A percentile compares a stretch with the other conserved stretches of the same genome.
Evolutionary conservation across 257 asterid species (phyloP).

Genomic region (Rubia yunnanensis): DNA sequence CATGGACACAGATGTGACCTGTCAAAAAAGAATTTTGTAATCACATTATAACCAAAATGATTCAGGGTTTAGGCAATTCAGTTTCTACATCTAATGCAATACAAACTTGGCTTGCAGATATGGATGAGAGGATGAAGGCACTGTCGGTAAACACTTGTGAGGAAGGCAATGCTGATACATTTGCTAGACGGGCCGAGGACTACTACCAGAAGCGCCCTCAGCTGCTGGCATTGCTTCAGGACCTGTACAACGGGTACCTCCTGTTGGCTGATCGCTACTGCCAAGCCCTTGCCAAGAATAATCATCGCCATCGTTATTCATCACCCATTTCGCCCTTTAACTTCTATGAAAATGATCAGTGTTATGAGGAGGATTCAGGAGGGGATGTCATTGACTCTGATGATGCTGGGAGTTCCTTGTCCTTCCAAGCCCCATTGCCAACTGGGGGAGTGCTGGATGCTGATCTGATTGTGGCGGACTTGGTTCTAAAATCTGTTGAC

Average conservation of each 20-base stretch:
- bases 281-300: conserved; percentile 60
- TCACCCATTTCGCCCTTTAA: conserved; percentile 37
- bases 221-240: conserved; percentile 59
- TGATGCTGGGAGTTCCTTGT: conserved; percentile 66
- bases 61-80: background rate
- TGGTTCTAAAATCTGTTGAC: conserved; percentile 63
- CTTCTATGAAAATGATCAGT: conserved; percentile 22
- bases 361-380: conserved; percentile 26
- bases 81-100: conserved; percentile 3
- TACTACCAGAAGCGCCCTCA: conserved; percentile 88
- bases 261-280: conserved; percentile 78
- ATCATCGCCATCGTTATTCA: conserved; percentile 32
- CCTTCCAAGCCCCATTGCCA: conserved; percentile 44
- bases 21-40: background rate
- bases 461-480: conserved; percentile 56
- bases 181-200: conserved; percentile 62
- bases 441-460: conserved; percentile 20
- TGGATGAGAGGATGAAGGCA: conserved; percentile 76
- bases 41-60: background rate
- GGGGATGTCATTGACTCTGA: conserved; percentile 62
- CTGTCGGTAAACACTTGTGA: conserved; percentile 32
- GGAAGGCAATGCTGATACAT: conserved; percentile 47
- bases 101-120: conserved; percentile 32
- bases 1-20: too few relatives aligned
- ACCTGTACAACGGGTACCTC: conserved; percentile 71